Base-by-base conservation (phyloP, 1,139 yeast genomes). In the Nadsonia starkeyi-henricii region DNA sequence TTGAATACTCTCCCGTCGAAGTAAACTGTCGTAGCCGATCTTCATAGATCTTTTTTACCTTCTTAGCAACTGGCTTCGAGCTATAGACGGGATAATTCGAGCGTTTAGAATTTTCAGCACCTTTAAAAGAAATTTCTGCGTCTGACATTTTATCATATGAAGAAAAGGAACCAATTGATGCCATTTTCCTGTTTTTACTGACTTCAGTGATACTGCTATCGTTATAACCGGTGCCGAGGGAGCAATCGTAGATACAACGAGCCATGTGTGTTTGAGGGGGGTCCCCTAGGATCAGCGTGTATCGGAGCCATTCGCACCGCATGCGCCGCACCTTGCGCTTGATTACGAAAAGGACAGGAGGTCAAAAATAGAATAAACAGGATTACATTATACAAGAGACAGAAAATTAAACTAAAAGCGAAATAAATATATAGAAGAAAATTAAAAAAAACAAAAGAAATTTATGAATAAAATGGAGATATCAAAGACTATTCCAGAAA, bases 11-110 rank as follows among this genome's bases (percentile, higher is more conserved):
- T 45, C 95, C 95, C 5, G 79, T 79, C 8, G 66, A 66, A 43
- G 77, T 76, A 70, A 89, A 89, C 58, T 86, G 96, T 46, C 94
- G 75, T 53, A 91, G 70, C 50, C 97, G 72, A 59, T 77, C 75
- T 57, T 82, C 85, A 62, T 83, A 89, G 51, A 89, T 76, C 49
- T 77, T 74, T 61, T 85, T 88, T 42, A 89, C 79, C 52, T 93
- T 91, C 62, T 85, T 85, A 59, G 88, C 84, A 48, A 77, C 79
- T 2, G 96, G 96, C 53, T 77, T 80, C 52, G 70, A 71, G 62
- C 76, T 81, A 55, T 33, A 33, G 5, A 33, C 39, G 3, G 39
- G 39, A 33, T 33, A 33, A n/a, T 33, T 33, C 4, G 39, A 33
- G 15, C 39, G 39, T n/a, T 33, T 33, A 15, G 39, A 7, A 33